Percentiles rank a stretch among this genome's conserved stretches.
Evolutionary conservation across 768 basidiomycete species (phyloP).

Genomic region (Suillus brevipes): DNA sequence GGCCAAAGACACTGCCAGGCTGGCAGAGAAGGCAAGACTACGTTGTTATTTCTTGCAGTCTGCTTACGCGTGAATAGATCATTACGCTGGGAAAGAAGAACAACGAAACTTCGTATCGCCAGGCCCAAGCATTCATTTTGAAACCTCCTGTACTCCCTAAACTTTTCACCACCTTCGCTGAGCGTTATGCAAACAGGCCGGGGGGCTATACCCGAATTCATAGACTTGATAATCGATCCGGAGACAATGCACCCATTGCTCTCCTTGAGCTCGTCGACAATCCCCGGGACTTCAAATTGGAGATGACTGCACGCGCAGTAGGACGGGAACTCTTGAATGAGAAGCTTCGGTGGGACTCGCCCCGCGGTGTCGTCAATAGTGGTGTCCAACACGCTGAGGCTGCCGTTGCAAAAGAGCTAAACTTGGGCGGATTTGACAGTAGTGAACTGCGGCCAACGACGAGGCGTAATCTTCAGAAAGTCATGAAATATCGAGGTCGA

Average conservation of each 20-base stretch:
- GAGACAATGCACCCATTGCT: slow-evolving; percentile 92
- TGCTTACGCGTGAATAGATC: slow-evolving; percentile 47
- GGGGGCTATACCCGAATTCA: slow-evolving; percentile 97
- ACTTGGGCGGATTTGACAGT: slow-evolving; percentile 36
- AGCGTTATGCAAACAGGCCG: slow-evolving; percentile 76
- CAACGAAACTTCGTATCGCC: slow-evolving; percentile 62
- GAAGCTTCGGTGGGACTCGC: slow-evolving; percentile 46
- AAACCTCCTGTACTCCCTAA: slow-evolving; percentile 73
- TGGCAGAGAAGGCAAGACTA: slow-evolving; percentile 82
- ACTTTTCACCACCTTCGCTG: slow-evolving; percentile 75
- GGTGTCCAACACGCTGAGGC: slow-evolving; percentile 48
- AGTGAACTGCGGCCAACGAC: slow-evolving; percentile 62
- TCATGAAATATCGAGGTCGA: slow-evolving; percentile 56
- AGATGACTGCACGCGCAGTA: slow-evolving; percentile 84
- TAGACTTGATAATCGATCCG: slow-evolving; percentile 83
- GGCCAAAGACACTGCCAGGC: slow-evolving; percentile 85
- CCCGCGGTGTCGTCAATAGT: slow-evolving; percentile 49
- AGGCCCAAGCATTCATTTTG: slow-evolving; percentile 79
- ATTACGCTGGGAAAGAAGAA: slow-evolving; percentile 93
- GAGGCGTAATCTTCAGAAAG: slow-evolving; percentile 74
- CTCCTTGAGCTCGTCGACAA: slow-evolving; percentile 95
- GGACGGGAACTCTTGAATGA: slow-evolving; percentile 78
- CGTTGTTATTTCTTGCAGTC: not conserved
- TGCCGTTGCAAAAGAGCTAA: slow-evolving; percentile 51
- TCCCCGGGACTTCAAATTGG: slow-evolving; percentile 83